Percentiles rank a stretch among this genome's conserved stretches.
phyloP scores from a whole-genome alignment of 768 basidiomycete species.

The Leucocoprinus leucothites region DNA sequence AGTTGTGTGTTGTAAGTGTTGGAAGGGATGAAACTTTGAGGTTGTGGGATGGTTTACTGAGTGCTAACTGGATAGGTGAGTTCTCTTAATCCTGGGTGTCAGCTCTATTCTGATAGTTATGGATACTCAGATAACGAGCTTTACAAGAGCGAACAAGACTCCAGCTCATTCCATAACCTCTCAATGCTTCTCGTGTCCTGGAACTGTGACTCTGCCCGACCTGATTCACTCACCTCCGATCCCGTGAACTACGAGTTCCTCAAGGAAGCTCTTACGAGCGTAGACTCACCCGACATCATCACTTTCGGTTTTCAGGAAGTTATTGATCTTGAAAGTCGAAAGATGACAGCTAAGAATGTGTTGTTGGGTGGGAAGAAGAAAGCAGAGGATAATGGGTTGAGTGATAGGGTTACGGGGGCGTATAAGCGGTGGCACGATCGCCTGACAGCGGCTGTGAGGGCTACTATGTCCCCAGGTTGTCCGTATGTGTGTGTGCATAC shows the following conservation, averaged over 20 bases:
- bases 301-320: constrained; percentile 95
- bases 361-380: constrained; percentile 76
- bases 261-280: constrained; percentile 68
- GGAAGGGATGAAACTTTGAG: constrained; percentile 70
- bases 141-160: constrained; percentile 68
- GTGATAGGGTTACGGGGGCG: constrained; percentile 81
- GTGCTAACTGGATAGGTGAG: constrained; percentile 84
- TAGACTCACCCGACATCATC: constrained; percentile 75
- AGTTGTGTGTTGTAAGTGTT: constrained; percentile 70
- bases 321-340: constrained; percentile 91
- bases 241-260: constrained; percentile 77
- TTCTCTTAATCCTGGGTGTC: constrained; percentile 17
- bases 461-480: constrained; percentile 68
- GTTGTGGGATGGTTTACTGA: constrained; percentile 90
- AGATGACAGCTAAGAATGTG: constrained; percentile 90
- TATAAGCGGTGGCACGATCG: constrained; percentile 91
- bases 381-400: constrained; percentile 45
- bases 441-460: constrained; percentile 66
- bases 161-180: constrained; percentile 76
- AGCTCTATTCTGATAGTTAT: no score
- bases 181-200: constrained; percentile 82
- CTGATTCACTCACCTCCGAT: constrained; percentile 65
- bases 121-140: constrained; percentile 76
- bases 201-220: constrained; percentile 90
- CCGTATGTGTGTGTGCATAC: constrained; percentile 79